Percentiles rank a stretch among this genome's conserved stretches.
Conservation (phyloP, 73 alveolate species). For the Effrenium voratum region DNA sequence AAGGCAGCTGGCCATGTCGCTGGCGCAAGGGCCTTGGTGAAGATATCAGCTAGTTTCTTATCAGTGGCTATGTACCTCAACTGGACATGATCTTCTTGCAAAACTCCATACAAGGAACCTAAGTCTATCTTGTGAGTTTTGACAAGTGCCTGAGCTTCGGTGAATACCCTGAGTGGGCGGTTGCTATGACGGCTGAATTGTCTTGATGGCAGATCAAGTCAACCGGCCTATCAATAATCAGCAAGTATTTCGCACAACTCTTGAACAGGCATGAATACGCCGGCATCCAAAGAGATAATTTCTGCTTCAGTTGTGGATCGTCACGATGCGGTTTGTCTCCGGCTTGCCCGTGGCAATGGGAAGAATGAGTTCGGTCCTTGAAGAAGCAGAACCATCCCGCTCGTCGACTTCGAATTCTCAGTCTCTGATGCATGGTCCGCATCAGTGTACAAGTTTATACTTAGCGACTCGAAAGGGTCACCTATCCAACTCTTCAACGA, state of each 20-base stretch:
- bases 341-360: constrained; percentile 14
- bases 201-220: not conserved
- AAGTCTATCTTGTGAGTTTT: too few relatives aligned
- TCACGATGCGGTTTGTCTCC: not conserved
- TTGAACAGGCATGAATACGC: constrained; percentile 19
- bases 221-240: not conserved
- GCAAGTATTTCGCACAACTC: not conserved
- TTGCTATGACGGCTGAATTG: not conserved
- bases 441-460: not conserved
- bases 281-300: not conserved
- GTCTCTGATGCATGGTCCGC: constrained; percentile 39
- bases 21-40: constrained; percentile 9
- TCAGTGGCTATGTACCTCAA: not conserved
- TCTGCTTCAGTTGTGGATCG: constrained; percentile 34
- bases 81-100: not conserved
- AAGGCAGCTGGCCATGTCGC: not conserved
- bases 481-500: not conserved
- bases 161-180: not conserved
- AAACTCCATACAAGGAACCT: not conserved
- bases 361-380: not conserved
- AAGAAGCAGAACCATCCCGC: not conserved
- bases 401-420: not conserved
- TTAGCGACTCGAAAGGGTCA: constrained; percentile 10
- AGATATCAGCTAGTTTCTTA: not conserved
- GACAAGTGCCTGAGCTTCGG: constrained; percentile 13